These are phyloP conservation scores for Cenchrus americanus DNA, from an alignment of 176 grass and related monocot species.

Conservation along the genomic window DNA sequence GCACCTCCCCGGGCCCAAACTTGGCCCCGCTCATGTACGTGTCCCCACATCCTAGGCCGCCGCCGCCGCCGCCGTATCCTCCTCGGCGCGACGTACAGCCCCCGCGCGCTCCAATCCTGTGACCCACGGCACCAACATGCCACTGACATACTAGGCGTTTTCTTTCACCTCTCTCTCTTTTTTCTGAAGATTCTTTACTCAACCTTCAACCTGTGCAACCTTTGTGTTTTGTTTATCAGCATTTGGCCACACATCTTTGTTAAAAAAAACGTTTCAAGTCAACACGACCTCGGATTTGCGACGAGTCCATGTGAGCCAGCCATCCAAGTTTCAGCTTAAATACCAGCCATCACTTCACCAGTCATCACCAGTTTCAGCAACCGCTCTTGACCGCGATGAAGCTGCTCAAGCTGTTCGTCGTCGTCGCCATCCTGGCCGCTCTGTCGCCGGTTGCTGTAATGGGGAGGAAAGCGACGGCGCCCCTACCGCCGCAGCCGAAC, in stretches of 20 bases:
- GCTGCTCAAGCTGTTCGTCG: background rate
- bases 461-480: background rate
- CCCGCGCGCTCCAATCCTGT: background rate
- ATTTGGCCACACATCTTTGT: too few species aligned
- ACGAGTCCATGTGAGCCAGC: too few species aligned
- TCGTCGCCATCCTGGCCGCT: conserved; percentile 1
- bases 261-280: too few species aligned
- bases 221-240: background rate
- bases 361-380: too few species aligned
- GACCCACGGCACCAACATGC: background rate
- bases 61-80: background rate
- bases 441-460: background rate
- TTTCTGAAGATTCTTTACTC: background rate
- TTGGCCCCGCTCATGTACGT: background rate
- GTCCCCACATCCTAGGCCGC: background rate
- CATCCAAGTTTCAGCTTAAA: too few species aligned
- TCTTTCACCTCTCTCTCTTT: background rate
- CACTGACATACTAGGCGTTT: too few species aligned
- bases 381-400: background rate
- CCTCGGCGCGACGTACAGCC: background rate
- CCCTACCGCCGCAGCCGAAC: background rate
- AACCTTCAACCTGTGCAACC: background rate
- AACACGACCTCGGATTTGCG: too few species aligned
- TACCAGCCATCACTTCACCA: too few species aligned
- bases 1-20: background rate